Conservation (phyloP, 2,329 filamentous ascomycete genomes). For the Pyricularia pennisetigena region DNA sequence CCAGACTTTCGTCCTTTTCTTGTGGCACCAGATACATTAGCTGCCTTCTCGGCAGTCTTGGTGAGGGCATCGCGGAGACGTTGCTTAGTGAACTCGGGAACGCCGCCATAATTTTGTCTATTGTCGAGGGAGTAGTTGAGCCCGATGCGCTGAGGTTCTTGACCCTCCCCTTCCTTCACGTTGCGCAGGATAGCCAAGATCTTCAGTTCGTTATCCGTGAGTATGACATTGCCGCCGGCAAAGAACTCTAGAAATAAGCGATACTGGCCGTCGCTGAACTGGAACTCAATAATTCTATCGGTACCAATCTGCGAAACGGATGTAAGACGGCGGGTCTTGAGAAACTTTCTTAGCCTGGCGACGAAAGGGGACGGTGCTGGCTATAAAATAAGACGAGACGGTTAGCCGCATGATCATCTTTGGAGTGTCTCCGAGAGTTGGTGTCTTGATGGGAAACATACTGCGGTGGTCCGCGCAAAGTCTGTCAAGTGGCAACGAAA, state of each 20-base stretch:
- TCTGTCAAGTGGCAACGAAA: slow-evolving; percentile 93
- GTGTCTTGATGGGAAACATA: slow-evolving; percentile 13
- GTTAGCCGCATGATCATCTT: background rate
- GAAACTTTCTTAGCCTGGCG: slow-evolving; percentile 70
- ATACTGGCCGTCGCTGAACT: slow-evolving; percentile 87
- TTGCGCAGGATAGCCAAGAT: slow-evolving; percentile 73
- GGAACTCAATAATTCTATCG: slow-evolving; percentile 84
- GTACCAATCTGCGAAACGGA: slow-evolving; percentile 78
- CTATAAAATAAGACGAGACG: background rate
- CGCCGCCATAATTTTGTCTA: slow-evolving; percentile 71
- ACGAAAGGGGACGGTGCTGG: slow-evolving; percentile 75
- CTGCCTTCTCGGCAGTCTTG: slow-evolving; percentile 50
- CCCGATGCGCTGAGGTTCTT: slow-evolving; percentile 72
- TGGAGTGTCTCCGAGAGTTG: background rate
- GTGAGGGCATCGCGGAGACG: slow-evolving; percentile 61
- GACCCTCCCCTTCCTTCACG: slow-evolving; percentile 71
- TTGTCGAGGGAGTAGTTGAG: slow-evolving; percentile 70
- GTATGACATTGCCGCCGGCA: slow-evolving; percentile 83
- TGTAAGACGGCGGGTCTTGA: slow-evolving; percentile 80
- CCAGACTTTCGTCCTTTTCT: slow-evolving; percentile 48
- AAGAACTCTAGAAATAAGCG: slow-evolving; percentile 91
- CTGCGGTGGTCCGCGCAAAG: slow-evolving; percentile 76
- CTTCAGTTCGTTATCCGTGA: slow-evolving; percentile 76
- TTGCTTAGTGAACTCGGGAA: slow-evolving; percentile 66
- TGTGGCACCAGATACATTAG: slow-evolving; percentile 28